These are phyloP conservation scores for Balansia obtecta DNA, from an alignment of 2,329 filamentous ascomycete genomes.

Conservation along the genomic window DNA sequence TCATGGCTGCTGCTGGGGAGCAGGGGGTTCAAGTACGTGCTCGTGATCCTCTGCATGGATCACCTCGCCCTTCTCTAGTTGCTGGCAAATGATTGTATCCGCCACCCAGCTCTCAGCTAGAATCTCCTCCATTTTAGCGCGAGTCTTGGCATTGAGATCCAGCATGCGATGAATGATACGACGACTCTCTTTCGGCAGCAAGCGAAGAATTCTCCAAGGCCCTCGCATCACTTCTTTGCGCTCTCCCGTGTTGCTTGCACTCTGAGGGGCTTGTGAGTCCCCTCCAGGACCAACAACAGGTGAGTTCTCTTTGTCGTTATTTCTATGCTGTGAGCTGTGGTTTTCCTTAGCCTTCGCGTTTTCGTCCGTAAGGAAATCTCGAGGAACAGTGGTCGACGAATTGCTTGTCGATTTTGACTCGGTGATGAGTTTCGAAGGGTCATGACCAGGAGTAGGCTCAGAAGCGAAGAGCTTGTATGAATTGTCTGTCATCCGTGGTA, in stretches of 20 bases:
- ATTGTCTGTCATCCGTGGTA: constrained; percentile 81
- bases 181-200: constrained; percentile 79
- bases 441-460: constrained; percentile 63
- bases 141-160: constrained; percentile 69
- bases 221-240: constrained; percentile 77
- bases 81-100: constrained; percentile 70
- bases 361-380: constrained; percentile 27
- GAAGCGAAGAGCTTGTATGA: constrained; percentile 90
- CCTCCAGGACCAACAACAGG: constrained; percentile 4
- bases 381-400: constrained; percentile 23
- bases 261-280: constrained; percentile 7
- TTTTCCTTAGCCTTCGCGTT: constrained; percentile 15
- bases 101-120: constrained; percentile 84
- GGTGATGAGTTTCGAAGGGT: constrained; percentile 39
- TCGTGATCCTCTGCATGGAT: constrained; percentile 64
- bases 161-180: constrained; percentile 90
- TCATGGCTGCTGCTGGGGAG: constrained; percentile 23
- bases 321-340: constrained; percentile 1
- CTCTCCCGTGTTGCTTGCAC: constrained; percentile 21
- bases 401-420: constrained; percentile 34
- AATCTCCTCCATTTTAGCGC: constrained; percentile 78
- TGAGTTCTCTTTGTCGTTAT: constrained; percentile 2
- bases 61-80: constrained; percentile 57
- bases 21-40: constrained; percentile 71
- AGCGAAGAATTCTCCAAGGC: constrained; percentile 76